Percentiles rank a stretch among this genome's conserved stretches.
phyloP scores from a whole-genome alignment of 331 rosid genomes.

The Prunus yedoensis region DNA sequence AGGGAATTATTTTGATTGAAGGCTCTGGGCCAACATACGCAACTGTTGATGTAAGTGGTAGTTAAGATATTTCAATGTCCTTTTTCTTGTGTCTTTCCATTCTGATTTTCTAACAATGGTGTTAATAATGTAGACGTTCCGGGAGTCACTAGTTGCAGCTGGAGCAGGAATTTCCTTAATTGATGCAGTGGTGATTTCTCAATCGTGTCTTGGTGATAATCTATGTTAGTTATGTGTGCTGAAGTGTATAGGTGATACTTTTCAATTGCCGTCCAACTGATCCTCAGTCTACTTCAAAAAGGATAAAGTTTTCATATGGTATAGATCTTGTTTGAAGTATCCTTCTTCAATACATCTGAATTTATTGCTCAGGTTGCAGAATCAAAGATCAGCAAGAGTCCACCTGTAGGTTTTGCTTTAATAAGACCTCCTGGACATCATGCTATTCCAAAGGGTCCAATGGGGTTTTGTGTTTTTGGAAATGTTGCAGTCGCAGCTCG shows the following conservation, averaged over 20 bases:
- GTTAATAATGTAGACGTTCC: slow-evolving; percentile 73
- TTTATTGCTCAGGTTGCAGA: slow-evolving; percentile 60
- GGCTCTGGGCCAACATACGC: slow-evolving; percentile 96
- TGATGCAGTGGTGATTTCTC: slow-evolving; percentile 91
- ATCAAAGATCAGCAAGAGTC: slow-evolving; percentile 50
- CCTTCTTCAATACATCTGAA: background rate
- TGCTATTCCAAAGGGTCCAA: slow-evolving; percentile 88
- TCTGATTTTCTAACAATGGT: slow-evolving; percentile 28
- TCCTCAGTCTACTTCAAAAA: slow-evolving; percentile 4
- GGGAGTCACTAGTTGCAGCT: slow-evolving; percentile 83
- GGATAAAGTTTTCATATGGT: background rate
- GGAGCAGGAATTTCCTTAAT: slow-evolving; percentile 91
- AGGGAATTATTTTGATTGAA: slow-evolving; percentile 73
- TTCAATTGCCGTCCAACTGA: slow-evolving; percentile 17
- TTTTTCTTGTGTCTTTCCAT: slow-evolving; percentile 1
- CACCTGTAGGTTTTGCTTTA: slow-evolving; percentile 90
- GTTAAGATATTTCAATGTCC: slow-evolving; percentile 15
- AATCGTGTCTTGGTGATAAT: slow-evolving; percentile 51
- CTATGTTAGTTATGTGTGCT: slow-evolving; percentile 26
- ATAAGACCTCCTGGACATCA: slow-evolving; percentile 97
- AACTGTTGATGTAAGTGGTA: slow-evolving; percentile 65
- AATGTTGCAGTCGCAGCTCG: slow-evolving; percentile 96
- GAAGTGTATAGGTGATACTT: slow-evolving; percentile 16
- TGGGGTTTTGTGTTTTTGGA: slow-evolving; percentile 95
- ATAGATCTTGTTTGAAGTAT: background rate